Conservation (phyloP, 2,329 filamentous ascomycete genomes). For the Magnaporthiopsis incrustans region DNA sequence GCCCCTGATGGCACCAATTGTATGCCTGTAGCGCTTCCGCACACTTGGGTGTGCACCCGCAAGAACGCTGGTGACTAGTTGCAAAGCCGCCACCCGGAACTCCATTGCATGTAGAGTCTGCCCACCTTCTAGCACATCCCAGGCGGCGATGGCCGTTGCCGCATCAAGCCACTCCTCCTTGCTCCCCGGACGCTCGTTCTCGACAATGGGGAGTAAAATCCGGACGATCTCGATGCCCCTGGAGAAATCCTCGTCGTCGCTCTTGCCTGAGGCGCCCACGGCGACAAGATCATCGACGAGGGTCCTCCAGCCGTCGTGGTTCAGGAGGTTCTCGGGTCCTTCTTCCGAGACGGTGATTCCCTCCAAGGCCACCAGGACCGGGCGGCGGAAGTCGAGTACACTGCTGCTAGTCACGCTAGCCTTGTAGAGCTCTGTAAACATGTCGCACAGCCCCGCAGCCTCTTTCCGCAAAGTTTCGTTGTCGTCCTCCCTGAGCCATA, state of each 20-base stretch:
- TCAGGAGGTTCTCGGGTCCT: constrained; percentile 39
- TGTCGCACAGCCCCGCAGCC: constrained; percentile 51
- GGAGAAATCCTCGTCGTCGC: constrained; percentile 26
- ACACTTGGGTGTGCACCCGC: constrained; percentile 35
- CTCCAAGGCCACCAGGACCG: constrained; percentile 52
- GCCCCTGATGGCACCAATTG: constrained; percentile 40
- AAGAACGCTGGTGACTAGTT: constrained; percentile 47
- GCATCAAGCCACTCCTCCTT: constrained; percentile 50
- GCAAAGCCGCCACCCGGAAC: constrained; percentile 44
- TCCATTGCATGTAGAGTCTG: constrained; percentile 26
- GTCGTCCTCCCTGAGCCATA: constrained; percentile 66
- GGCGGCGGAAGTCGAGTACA: constrained; percentile 45
- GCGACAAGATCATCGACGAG: constrained; percentile 41
- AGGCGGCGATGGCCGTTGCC: constrained; percentile 42
- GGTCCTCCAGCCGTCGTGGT: constrained; percentile 45
- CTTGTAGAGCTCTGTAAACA: constrained; percentile 55
- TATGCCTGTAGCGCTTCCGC: constrained; percentile 41
- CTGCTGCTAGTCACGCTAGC: constrained; percentile 11
- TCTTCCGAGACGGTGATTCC: constrained; percentile 42
- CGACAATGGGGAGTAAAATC: constrained; percentile 43
- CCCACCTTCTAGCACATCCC: constrained; percentile 27
- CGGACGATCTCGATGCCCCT: constrained; percentile 49
- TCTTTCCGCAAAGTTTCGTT: constrained; percentile 49
- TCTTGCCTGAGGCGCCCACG: constrained; percentile 22
- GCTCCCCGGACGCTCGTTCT: constrained; percentile 34